phyloP scores from a whole-genome alignment of 345 rosid genomes.

The Raphanus raphanistrum region DNA sequence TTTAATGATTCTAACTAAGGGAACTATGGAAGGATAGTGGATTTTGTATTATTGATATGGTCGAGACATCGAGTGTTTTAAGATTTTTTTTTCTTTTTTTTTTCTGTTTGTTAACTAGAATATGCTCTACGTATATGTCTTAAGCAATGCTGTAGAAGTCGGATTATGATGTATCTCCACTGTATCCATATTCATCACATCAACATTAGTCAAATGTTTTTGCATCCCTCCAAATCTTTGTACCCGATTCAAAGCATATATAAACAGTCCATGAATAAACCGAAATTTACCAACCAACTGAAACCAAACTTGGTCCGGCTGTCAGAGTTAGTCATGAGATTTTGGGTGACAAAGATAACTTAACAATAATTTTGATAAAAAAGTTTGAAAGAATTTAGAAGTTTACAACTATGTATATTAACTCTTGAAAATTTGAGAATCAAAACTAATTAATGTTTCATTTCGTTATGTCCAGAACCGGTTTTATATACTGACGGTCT shows the following conservation, averaged over 20 bases:
- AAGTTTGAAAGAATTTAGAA: no score
- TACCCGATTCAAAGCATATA: neutral
- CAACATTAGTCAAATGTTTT: neutral
- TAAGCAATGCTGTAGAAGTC: conserved; percentile 15
- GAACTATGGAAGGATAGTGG: neutral
- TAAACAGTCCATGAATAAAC: neutral
- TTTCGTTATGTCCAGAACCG: neutral
- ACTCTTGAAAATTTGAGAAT: neutral
- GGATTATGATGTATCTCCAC: neutral
- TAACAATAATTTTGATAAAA: no score
- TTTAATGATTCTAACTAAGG: neutral
- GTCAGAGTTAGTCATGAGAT: neutral
- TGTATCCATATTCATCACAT: conserved; percentile 4
- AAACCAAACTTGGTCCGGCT: neutral
- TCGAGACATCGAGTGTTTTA: neutral
- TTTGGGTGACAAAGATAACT: neutral
- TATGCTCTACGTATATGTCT: neutral
- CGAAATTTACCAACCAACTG: neutral
- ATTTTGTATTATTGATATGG: conserved; percentile 13
- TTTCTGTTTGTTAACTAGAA: conserved; percentile 11
- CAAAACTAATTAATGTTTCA: neutral
- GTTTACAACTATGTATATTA: no score
- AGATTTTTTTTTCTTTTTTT: neutral
- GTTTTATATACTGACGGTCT: neutral
- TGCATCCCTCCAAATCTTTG: neutral